phyloP scores from a whole-genome alignment of 1,139 yeast genomes.

The Debaryomyces coudertii region DNA sequence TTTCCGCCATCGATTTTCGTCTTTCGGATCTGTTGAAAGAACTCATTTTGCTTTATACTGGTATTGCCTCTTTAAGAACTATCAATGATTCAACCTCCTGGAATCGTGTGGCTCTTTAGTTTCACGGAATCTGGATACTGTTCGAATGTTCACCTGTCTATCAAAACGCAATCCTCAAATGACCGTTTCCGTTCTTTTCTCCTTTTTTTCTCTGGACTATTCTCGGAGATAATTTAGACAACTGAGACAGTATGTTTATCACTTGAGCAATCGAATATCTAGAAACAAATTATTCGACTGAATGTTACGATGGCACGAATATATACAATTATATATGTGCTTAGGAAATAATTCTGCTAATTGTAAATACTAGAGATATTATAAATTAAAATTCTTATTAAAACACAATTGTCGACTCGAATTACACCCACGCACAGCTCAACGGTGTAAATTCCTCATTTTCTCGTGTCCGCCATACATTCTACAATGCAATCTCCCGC shows the following conservation, averaged over 20 bases:
- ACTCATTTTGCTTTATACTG: slow-evolving; percentile 9
- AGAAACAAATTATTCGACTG: background rate
- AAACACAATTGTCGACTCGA: slow-evolving; percentile 1
- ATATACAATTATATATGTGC: background rate
- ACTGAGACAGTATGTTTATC: background rate
- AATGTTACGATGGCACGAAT: background rate
- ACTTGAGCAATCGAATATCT: background rate
- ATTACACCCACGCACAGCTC: slow-evolving; percentile 7
- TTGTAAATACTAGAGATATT: background rate
- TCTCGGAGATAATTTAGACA: background rate
- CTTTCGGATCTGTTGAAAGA: slow-evolving; percentile 39
- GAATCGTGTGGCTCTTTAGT: background rate
- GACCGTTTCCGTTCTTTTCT: background rate
- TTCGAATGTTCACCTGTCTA: background rate
- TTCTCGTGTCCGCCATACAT: slow-evolving; percentile 6
- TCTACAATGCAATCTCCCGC: too few relatives aligned
- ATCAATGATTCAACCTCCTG: background rate
- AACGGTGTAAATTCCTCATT: background rate
- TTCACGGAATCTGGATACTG: background rate
- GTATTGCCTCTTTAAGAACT: too few relatives aligned
- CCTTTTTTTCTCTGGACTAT: background rate
- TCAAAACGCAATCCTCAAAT: background rate
- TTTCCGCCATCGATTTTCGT: slow-evolving; percentile 74
- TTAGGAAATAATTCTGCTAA: background rate
- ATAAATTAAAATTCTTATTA: background rate